Evolutionary conservation across 1,139 yeast species (phyloP), one percentile per base, ranked within the genome.

Genomic region (Torulaspora pretoriensis): DNA sequence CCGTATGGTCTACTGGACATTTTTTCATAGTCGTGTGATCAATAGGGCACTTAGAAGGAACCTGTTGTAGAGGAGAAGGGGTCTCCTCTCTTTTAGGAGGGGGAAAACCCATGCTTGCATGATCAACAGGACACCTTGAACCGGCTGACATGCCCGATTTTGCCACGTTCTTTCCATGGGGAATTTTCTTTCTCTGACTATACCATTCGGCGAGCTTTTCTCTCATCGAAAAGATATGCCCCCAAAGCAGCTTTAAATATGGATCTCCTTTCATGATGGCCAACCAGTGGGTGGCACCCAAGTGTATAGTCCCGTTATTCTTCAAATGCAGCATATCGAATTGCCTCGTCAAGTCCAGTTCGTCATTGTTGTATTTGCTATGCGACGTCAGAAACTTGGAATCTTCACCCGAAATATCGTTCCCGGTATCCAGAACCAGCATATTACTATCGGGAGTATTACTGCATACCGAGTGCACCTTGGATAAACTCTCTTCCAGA

Each of bases 261-360:
- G 77, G 73, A 51, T 75, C 80, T 51, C 77, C 77, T 52, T 74
- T 71, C 67, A 74, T 74, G 24, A 74, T 68, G 23, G 77, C 77
- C 52, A 75, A 59, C 78, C 79, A 75, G 24, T 77, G 76, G 3
- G 77, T 70, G 1, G 75, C 73, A 43, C 77, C 77, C 35, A 74
- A 65, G 57, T 75, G 77, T 2, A 73, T 70, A 0, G 76, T 73
- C 2, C 78, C 73, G 38, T 72, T 72, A 25, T 71, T 67, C 38
- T 75, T 73, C n/a, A 75, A 68, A 56, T 74, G 77, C 31, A 75
- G 52, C 62, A 74, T 72, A 52, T 74, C 76, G 43, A 75, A 73
- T 49, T 72, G 73, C 48, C 72, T 65, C 1, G 75, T 71, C 36
- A 73, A 57, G 50, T 73, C 75, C 27, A 74, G 49, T 40, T 65